Base-by-base conservation (phyloP, 148 eudicot genomes). In the Chenopodium berlandieri region DNA sequence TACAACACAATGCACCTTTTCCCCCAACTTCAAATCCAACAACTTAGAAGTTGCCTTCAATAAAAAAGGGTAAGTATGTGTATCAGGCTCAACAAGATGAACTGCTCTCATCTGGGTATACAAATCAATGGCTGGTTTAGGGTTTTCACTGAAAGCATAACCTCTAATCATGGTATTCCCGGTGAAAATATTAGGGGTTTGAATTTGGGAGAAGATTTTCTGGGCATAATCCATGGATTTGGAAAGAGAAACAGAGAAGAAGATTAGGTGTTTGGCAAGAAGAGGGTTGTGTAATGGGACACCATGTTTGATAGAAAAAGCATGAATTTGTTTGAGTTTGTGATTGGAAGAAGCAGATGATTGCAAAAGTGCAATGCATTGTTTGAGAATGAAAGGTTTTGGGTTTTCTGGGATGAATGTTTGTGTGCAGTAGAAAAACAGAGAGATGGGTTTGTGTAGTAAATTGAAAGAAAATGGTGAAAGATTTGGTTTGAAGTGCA, bases 141-240 rank as follows among this genome's bases (percentile, higher is more conserved):
- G 92, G 40, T 88, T 86, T 56, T 88, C 87, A 78, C 90, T 87
- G 85, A 91, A 91, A 32, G 97, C 94, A 85, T 86, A 92, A 32
- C 94, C 97, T 86, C 91, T 90, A 73, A 94, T 94, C 95, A 92
- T 86, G 10, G 97, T 91, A 63, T 89, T 90, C 91, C 92, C 92
- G 8, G 91, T 86, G 80, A 94, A 92, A 40, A 94, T 79, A 66
- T 91, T 85, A 32, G 97, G 97, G 84, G n/a, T 64, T 71, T 86
- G 78, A 40, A 93, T 87, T 79, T 89, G 88, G 63, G 84, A 72
- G 63, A 90, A 93, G 58, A 90, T 80, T 48, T 82, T 79, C 74
- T 86, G 86, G 58, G 92, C 87, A 80, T 93, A 92, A 0, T 73
- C 63, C 93, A 90, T 91, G 34, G 91, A 79, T 71, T 65, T 76